These are phyloP conservation scores for Neurospora sp. DNA, from an alignment of 2,329 filamentous ascomycete genomes.

Conservation along the genomic window DNA sequence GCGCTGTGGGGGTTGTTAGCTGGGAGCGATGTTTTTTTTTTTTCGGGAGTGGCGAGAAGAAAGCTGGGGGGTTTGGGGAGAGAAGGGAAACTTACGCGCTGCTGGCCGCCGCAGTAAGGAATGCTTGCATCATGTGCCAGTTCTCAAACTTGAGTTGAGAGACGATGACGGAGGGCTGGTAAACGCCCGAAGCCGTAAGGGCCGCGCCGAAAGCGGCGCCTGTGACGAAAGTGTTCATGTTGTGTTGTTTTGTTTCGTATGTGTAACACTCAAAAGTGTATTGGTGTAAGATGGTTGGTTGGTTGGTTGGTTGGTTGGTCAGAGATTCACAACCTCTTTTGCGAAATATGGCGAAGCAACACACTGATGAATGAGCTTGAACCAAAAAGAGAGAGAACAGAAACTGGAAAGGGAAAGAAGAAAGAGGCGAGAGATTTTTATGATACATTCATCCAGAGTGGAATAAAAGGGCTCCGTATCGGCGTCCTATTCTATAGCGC, in stretches of 20 bases:
- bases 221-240: constrained; percentile 22
- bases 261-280: neutral
- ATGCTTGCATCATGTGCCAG: constrained; percentile 57
- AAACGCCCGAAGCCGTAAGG: constrained; percentile 49
- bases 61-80: neutral
- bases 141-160: constrained; percentile 50
- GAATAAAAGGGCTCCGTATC: neutral
- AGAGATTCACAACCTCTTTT: neutral
- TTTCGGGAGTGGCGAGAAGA: too few relatives aligned
- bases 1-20: constrained; percentile 23
- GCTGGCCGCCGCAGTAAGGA: constrained; percentile 50
- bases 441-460: neutral
- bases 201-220: constrained; percentile 54
- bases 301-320: neutral
- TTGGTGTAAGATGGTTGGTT: neutral
- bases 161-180: constrained; percentile 48
- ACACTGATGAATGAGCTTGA: neutral
- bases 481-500: neutral
- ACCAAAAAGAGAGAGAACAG: neutral
- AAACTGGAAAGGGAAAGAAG: too few relatives aligned
- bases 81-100: constrained; percentile 41
- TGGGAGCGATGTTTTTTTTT: too few relatives aligned
- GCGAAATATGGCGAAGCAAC: neutral
- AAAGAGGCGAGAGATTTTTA: neutral
- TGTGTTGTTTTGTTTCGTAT: neutral